Evolutionary conservation across 2,329 filamentous ascomycete genomes (phyloP).

Genomic region (Colletotrichum lentis): DNA sequence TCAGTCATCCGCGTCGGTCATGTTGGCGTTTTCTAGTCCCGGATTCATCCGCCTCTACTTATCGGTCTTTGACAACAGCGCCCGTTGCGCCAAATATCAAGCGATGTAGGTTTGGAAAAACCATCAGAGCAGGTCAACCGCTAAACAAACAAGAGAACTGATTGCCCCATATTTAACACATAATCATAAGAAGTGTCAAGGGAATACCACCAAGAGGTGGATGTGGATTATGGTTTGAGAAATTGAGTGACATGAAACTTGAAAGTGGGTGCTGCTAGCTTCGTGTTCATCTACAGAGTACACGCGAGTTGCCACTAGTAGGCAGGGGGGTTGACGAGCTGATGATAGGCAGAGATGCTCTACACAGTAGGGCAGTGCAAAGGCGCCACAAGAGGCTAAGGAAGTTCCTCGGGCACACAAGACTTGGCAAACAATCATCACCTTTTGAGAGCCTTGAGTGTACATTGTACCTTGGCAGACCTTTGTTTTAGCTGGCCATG

Average conservation of each 20-base stretch:
- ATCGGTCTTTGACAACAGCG: not conserved
- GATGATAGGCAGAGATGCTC: constrained; percentile 58
- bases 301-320: constrained; percentile 8
- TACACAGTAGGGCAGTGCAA: constrained; percentile 60
- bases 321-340: constrained; percentile 30
- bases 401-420: constrained; percentile 64
- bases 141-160: not conserved
- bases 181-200: no score
- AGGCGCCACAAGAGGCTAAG: constrained; percentile 48
- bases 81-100: not conserved
- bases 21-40: not conserved
- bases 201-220: no score
- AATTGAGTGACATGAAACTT: no score
- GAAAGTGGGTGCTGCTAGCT: constrained; percentile 52
- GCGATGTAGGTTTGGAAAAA: not conserved
- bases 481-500: constrained; percentile 64
- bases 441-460: constrained; percentile 59
- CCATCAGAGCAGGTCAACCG: not conserved
- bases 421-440: constrained; percentile 57
- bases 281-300: constrained; percentile 45
- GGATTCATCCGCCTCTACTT: not conserved
- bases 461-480: constrained; percentile 54
- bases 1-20: no score
- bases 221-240: not conserved
- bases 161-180: no score